Percentiles rank a stretch among this genome's conserved stretches.
Evolutionary conservation across 2,329 filamentous ascomycete species (phyloP).

Genomic region (Trichoderma breve): DNA sequence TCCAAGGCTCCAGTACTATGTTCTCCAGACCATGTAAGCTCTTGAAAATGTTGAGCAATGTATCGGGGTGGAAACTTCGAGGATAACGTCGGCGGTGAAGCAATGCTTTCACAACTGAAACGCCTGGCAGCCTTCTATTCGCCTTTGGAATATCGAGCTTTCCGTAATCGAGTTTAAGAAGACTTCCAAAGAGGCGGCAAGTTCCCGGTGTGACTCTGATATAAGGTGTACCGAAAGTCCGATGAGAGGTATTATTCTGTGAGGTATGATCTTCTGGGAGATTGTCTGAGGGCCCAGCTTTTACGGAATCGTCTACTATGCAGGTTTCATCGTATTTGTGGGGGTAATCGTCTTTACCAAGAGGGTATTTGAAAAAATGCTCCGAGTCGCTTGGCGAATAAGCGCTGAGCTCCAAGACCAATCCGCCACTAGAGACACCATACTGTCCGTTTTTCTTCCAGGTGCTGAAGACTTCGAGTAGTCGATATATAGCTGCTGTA

Average conservation of each 20-base stretch:
- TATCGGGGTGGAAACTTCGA: background rate
- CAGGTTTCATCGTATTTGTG: background rate
- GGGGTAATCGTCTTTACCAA: background rate
- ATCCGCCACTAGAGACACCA: background rate
- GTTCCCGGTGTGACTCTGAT: background rate
- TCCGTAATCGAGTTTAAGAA: background rate
- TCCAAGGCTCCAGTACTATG: background rate
- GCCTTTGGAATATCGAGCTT: background rate
- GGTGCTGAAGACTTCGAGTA: background rate
- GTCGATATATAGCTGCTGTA: background rate
- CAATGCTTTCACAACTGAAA: background rate
- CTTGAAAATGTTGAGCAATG: background rate
- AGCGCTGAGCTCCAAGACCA: background rate
- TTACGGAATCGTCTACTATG: background rate
- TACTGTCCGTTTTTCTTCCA: background rate
- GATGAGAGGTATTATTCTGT: background rate
- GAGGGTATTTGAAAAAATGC: background rate
- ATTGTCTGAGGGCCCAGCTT: background rate
- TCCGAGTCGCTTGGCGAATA: background rate
- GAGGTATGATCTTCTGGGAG: background rate
- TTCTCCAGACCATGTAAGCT: background rate
- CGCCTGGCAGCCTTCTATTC: background rate
- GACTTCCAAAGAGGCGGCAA: background rate
- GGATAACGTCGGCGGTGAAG: background rate
- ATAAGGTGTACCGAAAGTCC: background rate